These are phyloP conservation scores for Jackrogersella multiformis DNA, from an alignment of 495 filamentous ascomycete species.

Conservation along the genomic window DNA sequence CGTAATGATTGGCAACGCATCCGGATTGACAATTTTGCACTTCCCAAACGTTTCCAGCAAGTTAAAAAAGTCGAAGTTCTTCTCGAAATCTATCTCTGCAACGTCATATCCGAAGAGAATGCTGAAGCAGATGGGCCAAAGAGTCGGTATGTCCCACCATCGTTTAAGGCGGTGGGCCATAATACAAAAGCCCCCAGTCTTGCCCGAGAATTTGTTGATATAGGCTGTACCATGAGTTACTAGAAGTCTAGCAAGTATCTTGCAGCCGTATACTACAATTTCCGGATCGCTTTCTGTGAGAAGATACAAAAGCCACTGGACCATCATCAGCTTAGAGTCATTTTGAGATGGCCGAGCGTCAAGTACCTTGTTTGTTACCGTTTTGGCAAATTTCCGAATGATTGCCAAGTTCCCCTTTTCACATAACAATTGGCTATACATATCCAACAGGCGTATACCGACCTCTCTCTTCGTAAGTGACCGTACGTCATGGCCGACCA, in stretches of 20 bases:
- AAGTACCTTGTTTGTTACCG: slow-evolving; percentile 93
- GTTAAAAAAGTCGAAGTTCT: slow-evolving; percentile 74
- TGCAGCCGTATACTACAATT: slow-evolving; percentile 81
- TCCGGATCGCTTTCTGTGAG: slow-evolving; percentile 86
- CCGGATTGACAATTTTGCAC: slow-evolving; percentile 74
- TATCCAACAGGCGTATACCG: slow-evolving; percentile 77
- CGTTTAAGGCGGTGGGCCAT: slow-evolving; percentile 81
- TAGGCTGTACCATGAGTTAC: slow-evolving; percentile 81
- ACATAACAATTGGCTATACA: slow-evolving; percentile 87
- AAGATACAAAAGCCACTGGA: slow-evolving; percentile 92
- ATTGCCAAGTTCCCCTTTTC: slow-evolving; percentile 70
- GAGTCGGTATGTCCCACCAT: slow-evolving; percentile 86
- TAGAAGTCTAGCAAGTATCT: slow-evolving; percentile 87
- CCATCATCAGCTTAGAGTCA: slow-evolving; percentile 52
- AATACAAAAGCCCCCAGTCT: slow-evolving; percentile 85
- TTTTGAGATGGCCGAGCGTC: slow-evolving; percentile 29
- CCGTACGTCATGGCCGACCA: slow-evolving; percentile 21
- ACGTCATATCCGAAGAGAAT: slow-evolving; percentile 88
- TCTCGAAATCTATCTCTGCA: slow-evolving; percentile 74
- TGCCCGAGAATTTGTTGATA: slow-evolving; percentile 82
- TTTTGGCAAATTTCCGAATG: slow-evolving; percentile 88
- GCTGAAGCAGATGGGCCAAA: slow-evolving; percentile 92
- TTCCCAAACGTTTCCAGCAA: slow-evolving; percentile 77
- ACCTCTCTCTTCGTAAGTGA: slow-evolving; percentile 66
- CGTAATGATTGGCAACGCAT: slow-evolving; percentile 81